Evolutionary conservation across 192 early-diverging fungal genomes (phyloP), one percentile per base, ranked within the genome.

Genomic region (Rhizophagus sp.): DNA sequence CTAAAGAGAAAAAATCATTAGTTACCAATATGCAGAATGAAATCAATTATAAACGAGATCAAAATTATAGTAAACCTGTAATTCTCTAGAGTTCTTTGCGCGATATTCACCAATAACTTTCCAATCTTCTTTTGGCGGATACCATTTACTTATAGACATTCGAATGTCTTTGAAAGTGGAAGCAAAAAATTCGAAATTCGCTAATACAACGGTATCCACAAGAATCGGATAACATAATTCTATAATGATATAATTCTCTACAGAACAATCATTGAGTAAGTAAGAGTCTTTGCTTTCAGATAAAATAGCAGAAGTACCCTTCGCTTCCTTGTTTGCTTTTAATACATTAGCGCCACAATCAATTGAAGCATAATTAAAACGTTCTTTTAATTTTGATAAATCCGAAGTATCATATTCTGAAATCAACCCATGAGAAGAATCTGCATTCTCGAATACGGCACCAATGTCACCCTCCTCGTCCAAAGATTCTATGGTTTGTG

Each of bases 121-220:
- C 98, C 98, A 99, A 41, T 93, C 83, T 50, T 87, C 84, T 71
- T 87, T 84, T 12, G 94, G 94, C 7, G 95, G 95, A 81, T 97
- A 97, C 39, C 88, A 79, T 62, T 94, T 90, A 66, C 90, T 87
- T 50, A 95, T 91, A 68, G 90, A 94, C 0, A 98, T 89, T 62
- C 90, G 86, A 82, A 96, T 91, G 57, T 98, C 93, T 79, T 95
- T 94, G 81, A 97, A 97, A 2, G 94, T 97, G 65, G 93, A 95
- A 0, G 94, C 95, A 81, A 99, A 99, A 82, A 97, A 97, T 84
- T 99, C 98, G 80, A 93, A 97, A 84, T 98, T 98, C 67, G 94
- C 98, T 62, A 99, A 81, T 19, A 93, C 90, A 71, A 99, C 81
- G 2, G 95, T 91, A 83, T 98, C 95, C 27, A 99, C 92, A 7